Conservation (phyloP, 2,329 filamentous ascomycete genomes). For the Anisogramma anomala region DNA sequence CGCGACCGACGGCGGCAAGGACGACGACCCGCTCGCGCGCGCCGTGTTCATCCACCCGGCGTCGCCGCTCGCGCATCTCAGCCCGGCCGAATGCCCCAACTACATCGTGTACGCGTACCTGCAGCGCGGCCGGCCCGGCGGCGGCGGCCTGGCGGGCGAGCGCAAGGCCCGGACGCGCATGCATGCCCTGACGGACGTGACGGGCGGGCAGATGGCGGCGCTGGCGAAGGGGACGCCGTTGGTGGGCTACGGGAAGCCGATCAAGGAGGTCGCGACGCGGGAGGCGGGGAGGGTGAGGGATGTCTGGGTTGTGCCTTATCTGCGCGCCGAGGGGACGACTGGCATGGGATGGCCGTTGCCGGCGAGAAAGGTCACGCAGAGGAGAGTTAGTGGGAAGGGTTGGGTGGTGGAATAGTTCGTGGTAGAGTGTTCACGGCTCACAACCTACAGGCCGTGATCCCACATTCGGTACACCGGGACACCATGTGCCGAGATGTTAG, state of each 20-base stretch:
- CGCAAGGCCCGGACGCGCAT: conserved; percentile 67
- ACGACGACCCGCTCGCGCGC: conserved; percentile 39
- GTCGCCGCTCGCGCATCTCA: conserved; percentile 63
- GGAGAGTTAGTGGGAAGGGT: conserved; percentile 62
- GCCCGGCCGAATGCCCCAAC: conserved; percentile 63
- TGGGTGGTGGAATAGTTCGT: conserved; percentile 35
- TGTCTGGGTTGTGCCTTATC: conserved; percentile 71
- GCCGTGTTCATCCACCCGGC: conserved; percentile 82
- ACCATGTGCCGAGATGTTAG: no score
- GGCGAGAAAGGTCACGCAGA: conserved; percentile 74
- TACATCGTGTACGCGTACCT: conserved; percentile 84
- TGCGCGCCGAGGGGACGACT: conserved; percentile 56
- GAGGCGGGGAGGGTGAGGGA: conserved; percentile 43
- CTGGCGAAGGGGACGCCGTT: conserved; percentile 79
- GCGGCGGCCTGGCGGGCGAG: conserved; percentile 37
- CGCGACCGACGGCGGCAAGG: conserved; percentile 25
- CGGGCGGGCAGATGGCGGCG: conserved; percentile 60
- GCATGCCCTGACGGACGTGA: conserved; percentile 74
- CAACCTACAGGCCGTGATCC: no score
- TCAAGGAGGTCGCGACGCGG: conserved; percentile 59
- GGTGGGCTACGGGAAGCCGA: conserved; percentile 75
- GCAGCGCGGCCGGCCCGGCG: conserved; percentile 50
- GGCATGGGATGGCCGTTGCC: conserved; percentile 74
- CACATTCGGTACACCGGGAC: no score
- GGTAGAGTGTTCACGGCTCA: no score